phyloP scores from a whole-genome alignment of 805 yeast genomes.

The Kuraishia piskuri region DNA sequence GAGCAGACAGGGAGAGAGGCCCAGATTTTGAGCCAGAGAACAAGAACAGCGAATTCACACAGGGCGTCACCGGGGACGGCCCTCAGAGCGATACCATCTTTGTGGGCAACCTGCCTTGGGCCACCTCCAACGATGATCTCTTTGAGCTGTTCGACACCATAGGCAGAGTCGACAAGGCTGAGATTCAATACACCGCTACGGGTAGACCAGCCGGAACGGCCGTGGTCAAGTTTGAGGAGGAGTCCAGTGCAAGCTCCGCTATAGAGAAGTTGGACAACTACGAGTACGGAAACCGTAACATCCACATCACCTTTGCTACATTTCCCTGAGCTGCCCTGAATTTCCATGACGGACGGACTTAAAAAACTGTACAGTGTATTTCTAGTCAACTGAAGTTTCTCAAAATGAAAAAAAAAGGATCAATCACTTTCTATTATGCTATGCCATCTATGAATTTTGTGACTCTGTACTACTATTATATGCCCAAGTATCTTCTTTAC shows the following conservation, averaged over 20 bases:
- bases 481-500: conserved; percentile 3
- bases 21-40: conserved; percentile 10
- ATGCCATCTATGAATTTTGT: background rate
- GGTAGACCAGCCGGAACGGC: conserved; percentile 79
- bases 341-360: background rate
- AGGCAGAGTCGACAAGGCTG: conserved; percentile 70
- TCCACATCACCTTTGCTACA: conserved; percentile 60
- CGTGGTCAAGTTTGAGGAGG: conserved; percentile 67
- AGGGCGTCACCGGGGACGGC: conserved; percentile 56
- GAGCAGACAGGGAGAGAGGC: conserved; percentile 6
- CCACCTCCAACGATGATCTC: conserved; percentile 80
- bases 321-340: background rate
- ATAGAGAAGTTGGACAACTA: conserved; percentile 70
- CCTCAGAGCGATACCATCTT: conserved; percentile 52
- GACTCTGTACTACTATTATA: background rate
- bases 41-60: conserved; percentile 51
- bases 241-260: conserved; percentile 65
- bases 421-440: background rate
- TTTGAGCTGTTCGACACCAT: conserved; percentile 79
- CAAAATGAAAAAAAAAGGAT: too few relatives aligned
- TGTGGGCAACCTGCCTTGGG: conserved; percentile 78
- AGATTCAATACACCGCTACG: conserved; percentile 49
- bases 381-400: background rate
- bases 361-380: background rate
- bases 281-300: conserved; percentile 74